These are phyloP conservation scores for Clavispora santaluciae DNA, from an alignment of 805 yeast species.

Conservation along the genomic window DNA sequence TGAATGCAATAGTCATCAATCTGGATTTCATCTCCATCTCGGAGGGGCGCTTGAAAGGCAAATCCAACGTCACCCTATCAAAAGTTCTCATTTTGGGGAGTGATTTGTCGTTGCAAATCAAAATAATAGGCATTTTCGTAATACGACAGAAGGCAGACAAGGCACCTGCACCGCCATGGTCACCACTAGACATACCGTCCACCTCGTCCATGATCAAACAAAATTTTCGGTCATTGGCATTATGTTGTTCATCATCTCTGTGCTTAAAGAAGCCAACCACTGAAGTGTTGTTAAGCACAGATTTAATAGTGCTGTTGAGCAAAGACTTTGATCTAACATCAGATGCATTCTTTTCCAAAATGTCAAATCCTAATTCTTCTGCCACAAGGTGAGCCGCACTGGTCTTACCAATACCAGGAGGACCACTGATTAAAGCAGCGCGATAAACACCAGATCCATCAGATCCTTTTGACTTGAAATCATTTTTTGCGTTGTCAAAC, in stretches of 20 bases:
- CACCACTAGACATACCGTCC: conserved; percentile 99
- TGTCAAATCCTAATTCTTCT: conserved; percentile 62
- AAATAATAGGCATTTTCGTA: conserved; percentile 84
- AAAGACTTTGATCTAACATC: conserved; percentile 86
- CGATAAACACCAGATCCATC: conserved; percentile 69
- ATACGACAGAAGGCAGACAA: conserved; percentile 80
- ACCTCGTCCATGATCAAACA: conserved; percentile 97
- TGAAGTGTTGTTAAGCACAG: conserved; percentile 75
- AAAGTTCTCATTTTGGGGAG: conserved; percentile 95
- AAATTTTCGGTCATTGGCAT: conserved; percentile 49
- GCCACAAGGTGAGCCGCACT: conserved; percentile 78
- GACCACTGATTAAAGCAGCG: conserved; percentile 83
- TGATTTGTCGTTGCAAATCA: conserved; percentile 89
- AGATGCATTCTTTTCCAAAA: conserved; percentile 76
- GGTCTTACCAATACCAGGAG: conserved; percentile 84
- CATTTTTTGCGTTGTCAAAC: conserved; percentile 53
- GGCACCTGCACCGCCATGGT: conserved; percentile 97
- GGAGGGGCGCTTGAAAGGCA: conserved; percentile 86
- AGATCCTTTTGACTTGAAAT: conserved; percentile 52
- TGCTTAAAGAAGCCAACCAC: conserved; percentile 69
- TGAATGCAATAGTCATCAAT: conserved; percentile 81
- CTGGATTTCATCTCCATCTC: conserved; percentile 78
- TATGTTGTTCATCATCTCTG: conserved; percentile 21
- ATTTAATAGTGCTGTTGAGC: conserved; percentile 62
- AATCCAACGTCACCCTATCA: conserved; percentile 72